Conservation (phyloP, 140 eudicot species). For the Anethum foeniculum region DNA sequence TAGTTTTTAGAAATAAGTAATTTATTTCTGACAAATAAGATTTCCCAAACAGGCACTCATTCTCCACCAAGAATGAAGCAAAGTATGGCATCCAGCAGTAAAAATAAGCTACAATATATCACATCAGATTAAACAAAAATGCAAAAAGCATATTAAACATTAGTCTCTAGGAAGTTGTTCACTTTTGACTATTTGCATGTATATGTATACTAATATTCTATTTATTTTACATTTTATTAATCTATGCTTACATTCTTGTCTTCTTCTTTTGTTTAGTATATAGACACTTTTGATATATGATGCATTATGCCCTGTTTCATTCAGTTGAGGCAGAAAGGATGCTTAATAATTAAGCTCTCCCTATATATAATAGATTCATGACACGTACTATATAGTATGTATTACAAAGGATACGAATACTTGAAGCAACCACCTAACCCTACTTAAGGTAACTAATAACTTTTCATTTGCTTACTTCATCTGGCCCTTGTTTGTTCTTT, state of each 20-base stretch:
- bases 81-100: slow-evolving; percentile 4
- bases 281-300: not conserved
- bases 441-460: not conserved
- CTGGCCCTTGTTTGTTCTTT: not conserved
- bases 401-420: not conserved
- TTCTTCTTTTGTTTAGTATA: not conserved
- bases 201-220: not conserved
- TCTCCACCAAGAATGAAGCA: slow-evolving; percentile 7
- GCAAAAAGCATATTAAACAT: not conserved
- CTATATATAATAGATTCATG: not conserved
- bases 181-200: not conserved
- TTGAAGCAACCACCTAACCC: not conserved
- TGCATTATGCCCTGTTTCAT: not conserved
- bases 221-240: not conserved
- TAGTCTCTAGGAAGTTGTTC: not conserved
- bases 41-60: too few species aligned
- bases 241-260: not conserved
- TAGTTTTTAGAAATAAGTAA: too few species aligned
- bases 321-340: slow-evolving; percentile 5
- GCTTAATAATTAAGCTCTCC: slow-evolving; percentile 3
- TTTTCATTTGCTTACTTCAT: not conserved
- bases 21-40: too few species aligned
- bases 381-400: not conserved
- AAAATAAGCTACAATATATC: not conserved
- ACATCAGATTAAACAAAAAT: not conserved